Percentiles rank a stretch among this genome's conserved stretches.
Conservation (phyloP, 1,139 yeast species). For the Suhomyces bribrorum region DNA sequence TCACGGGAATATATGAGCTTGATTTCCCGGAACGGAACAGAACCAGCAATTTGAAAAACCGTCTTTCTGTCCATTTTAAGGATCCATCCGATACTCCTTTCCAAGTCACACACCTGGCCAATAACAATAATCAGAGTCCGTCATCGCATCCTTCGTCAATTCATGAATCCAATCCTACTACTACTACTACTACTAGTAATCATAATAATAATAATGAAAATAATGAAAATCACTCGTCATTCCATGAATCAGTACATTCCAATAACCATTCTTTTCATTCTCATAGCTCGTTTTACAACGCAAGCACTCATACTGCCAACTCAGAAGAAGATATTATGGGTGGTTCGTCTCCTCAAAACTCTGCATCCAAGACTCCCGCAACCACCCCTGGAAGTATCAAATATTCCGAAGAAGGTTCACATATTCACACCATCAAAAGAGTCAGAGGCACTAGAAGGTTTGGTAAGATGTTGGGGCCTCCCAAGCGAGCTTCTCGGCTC, state of each 20-base stretch:
- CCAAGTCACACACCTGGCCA: slow-evolving; percentile 6
- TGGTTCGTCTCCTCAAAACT: slow-evolving; percentile 12
- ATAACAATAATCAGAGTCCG: too few relatives aligned
- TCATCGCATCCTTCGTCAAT: slow-evolving; percentile 14
- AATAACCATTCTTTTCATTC: neutral
- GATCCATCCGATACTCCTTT: slow-evolving; percentile 12
- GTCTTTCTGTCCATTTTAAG: slow-evolving; percentile 38
- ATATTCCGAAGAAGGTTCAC: slow-evolving; percentile 5
- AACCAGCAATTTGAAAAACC: slow-evolving; percentile 25
- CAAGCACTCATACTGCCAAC: slow-evolving; percentile 18
- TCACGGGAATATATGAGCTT: slow-evolving; percentile 37
- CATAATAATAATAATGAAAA: slow-evolving; percentile 5
- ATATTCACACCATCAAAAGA: slow-evolving; percentile 26
- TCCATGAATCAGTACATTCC: slow-evolving; percentile 5
- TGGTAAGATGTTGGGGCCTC: slow-evolving; percentile 43
- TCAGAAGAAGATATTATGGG: slow-evolving; percentile 17
- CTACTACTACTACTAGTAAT: slow-evolving; percentile 7
- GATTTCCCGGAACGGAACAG: slow-evolving; percentile 32
- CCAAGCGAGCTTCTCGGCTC: slow-evolving; percentile 35
- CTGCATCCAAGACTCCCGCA: slow-evolving; percentile 18
- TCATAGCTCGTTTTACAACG: slow-evolving; percentile 9
- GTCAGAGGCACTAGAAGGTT: slow-evolving; percentile 35
- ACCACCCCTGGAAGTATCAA: slow-evolving; percentile 23
- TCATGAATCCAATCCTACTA: slow-evolving; percentile 6
- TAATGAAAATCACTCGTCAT: slow-evolving; percentile 5